A percentile compares a stretch with the other conserved stretches of the same genome.
Conservation (phyloP, 345 rosid genomes). For the Carallia pectinifolia region DNA sequence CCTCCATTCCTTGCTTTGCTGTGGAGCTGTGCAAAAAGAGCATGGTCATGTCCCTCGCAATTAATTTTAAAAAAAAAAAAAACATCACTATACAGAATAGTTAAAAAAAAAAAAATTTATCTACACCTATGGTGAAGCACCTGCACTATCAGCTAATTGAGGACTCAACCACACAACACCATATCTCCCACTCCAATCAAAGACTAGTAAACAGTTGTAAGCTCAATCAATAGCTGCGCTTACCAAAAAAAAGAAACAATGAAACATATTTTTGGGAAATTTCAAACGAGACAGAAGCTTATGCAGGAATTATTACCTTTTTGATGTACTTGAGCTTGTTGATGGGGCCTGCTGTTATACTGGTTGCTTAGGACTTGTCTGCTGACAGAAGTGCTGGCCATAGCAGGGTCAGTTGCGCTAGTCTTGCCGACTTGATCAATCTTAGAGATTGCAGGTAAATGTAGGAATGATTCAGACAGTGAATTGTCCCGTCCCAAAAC, state of each 20-base stretch:
- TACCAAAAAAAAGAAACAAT: neutral
- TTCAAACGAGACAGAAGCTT: neutral
- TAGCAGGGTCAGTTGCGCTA: conserved; percentile 37
- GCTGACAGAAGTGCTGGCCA: conserved; percentile 38
- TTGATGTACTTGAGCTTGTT: conserved; percentile 51
- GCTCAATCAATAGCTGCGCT: too few species aligned
- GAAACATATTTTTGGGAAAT: neutral
- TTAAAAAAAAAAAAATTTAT: too few species aligned
- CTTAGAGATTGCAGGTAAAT: conserved; percentile 50
- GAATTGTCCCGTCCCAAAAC: conserved; percentile 45
- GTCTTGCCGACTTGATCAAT: conserved; percentile 46
- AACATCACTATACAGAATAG: too few species aligned
- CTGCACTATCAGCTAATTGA: neutral
- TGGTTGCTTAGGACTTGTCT: conserved; percentile 49
- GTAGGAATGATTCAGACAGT: conserved; percentile 50
- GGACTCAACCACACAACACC: neutral
- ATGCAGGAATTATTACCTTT: conserved; percentile 40
- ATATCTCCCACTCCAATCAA: neutral
- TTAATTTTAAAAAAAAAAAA: neutral
- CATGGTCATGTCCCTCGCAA: conserved; percentile 1
- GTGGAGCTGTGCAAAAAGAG: conserved; percentile 44
- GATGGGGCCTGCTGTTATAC: conserved; percentile 51
- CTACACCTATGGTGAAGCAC: too few species aligned
- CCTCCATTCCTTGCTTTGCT: conserved; percentile 80
- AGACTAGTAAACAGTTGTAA: neutral